Evolutionary conservation across 1,139 yeast species (phyloP).

Genomic region (Pneumocystis wakefieldiae): DNA sequence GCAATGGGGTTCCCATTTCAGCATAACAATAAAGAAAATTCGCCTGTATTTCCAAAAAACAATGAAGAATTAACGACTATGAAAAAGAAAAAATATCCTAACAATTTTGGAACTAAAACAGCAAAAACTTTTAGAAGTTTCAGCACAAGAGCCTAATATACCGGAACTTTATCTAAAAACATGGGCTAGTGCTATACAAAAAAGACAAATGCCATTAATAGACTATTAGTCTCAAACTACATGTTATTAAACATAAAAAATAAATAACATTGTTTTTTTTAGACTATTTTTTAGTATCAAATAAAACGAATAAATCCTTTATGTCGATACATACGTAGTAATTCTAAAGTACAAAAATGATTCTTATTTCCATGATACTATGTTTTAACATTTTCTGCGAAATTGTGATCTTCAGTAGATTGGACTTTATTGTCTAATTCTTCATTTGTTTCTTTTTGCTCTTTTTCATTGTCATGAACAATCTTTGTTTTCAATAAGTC

Average conservation of each 20-base stretch:
- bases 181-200: neutral
- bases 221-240: neutral
- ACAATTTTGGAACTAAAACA: neutral
- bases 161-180: neutral
- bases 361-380: neutral
- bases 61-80: neutral
- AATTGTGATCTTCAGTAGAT: neutral
- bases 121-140: neutral
- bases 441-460: neutral
- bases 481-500: slow-evolving; percentile 26
- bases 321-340: neutral
- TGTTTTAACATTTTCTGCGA: neutral
- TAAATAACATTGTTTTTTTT: neutral
- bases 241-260: neutral
- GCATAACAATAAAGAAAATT: neutral
- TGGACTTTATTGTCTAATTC: neutral
- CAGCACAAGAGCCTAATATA: neutral
- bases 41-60: neutral
- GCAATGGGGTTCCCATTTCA: neutral
- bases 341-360: neutral
- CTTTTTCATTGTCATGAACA: neutral
- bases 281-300: neutral
- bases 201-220: neutral
- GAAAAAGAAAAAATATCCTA: neutral
- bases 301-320: neutral